A percentile compares a stretch with the other conserved stretches of the same genome.
phyloP scores from a whole-genome alignment of 1,284 basidiomycete species.

The Vanrija sp. region DNA sequence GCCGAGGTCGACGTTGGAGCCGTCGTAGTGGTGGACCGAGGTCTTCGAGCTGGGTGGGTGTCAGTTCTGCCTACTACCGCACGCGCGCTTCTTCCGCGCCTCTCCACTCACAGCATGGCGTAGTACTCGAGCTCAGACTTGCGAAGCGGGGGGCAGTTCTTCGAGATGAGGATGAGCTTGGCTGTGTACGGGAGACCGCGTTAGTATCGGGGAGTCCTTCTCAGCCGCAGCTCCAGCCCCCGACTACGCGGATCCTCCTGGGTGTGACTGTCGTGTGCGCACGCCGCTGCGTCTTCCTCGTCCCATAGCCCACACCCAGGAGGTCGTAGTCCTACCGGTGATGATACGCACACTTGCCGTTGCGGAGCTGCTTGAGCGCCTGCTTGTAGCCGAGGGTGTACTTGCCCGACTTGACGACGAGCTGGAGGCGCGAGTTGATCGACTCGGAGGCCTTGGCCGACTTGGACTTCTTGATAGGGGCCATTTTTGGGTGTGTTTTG shows the following conservation, averaged over 20 bases:
- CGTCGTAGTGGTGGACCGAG: conserved; percentile 91
- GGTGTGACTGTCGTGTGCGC: background rate
- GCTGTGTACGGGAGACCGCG: conserved; percentile 55
- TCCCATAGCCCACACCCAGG: no score
- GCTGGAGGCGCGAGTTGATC: conserved; percentile 90
- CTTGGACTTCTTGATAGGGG: conserved; percentile 91
- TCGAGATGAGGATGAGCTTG: conserved; percentile 98
- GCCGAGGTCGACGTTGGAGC: conserved; percentile 95
- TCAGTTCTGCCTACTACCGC: background rate
- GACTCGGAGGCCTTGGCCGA: conserved; percentile 86
- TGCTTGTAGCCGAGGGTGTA: conserved; percentile 94
- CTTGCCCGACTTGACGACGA: conserved; percentile 89
- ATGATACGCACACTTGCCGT: conserved; percentile 81
- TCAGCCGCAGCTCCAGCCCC: conserved; percentile 59
- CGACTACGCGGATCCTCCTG: conserved; percentile 2
- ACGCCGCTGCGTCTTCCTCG: background rate
- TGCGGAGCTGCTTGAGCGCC: conserved; percentile 96
- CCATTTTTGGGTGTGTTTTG: conserved; percentile 57
- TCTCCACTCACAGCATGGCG: conserved; percentile 75
- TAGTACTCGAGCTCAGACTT: conserved; percentile 99
- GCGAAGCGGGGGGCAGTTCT: conserved; percentile 97
- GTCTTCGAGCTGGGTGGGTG: conserved; percentile 67
- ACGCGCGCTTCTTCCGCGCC: no score
- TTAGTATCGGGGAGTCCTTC: conserved; percentile 80
- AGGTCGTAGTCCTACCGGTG: background rate